Evolutionary conservation across 1,284 basidiomycete genomes (phyloP).

Genomic region (Austroboletus novae-zelandiae): DNA sequence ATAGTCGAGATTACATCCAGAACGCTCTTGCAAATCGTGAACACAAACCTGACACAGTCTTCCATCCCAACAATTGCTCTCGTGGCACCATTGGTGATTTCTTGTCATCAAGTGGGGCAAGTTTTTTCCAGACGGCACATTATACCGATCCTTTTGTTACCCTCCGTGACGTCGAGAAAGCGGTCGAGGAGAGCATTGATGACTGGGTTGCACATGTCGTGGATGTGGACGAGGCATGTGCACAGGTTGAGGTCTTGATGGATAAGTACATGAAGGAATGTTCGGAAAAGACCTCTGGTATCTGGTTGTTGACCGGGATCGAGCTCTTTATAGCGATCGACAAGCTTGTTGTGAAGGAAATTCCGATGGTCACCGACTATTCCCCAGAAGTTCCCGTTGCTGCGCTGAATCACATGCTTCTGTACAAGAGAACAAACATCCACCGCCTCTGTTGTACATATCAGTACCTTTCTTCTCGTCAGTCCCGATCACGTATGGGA

Average conservation of each 20-base stretch:
- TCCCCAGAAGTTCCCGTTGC: slow-evolving; percentile 41
- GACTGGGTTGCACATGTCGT: background rate
- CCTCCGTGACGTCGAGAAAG: slow-evolving; percentile 7
- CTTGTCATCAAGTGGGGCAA: background rate
- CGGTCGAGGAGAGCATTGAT: background rate
- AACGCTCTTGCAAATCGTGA: background rate
- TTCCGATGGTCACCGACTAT: slow-evolving; percentile 41
- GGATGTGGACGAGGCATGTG: slow-evolving; percentile 9
- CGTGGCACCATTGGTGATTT: slow-evolving; percentile 12
- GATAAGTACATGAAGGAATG: background rate
- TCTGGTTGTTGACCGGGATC: slow-evolving; percentile 40
- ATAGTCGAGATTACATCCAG: background rate
- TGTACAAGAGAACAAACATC: slow-evolving; percentile 11
- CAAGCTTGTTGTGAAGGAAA: slow-evolving; percentile 29
- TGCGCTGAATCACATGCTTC: background rate
- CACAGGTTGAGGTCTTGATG: background rate
- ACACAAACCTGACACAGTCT: background rate
- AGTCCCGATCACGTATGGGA: background rate
- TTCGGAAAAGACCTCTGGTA: slow-evolving; percentile 5
- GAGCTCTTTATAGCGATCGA: slow-evolving; percentile 49
- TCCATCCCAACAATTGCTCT: background rate
- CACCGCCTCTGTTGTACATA: slow-evolving; percentile 28
- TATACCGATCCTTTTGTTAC: slow-evolving; percentile 14
- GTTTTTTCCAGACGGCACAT: slow-evolving; percentile 5
- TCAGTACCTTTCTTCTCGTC: background rate